Evolutionary conservation across 2,329 filamentous ascomycete species (phyloP), one percentile per base, ranked within the genome.

Genomic region (Aspergillus sp.): DNA sequence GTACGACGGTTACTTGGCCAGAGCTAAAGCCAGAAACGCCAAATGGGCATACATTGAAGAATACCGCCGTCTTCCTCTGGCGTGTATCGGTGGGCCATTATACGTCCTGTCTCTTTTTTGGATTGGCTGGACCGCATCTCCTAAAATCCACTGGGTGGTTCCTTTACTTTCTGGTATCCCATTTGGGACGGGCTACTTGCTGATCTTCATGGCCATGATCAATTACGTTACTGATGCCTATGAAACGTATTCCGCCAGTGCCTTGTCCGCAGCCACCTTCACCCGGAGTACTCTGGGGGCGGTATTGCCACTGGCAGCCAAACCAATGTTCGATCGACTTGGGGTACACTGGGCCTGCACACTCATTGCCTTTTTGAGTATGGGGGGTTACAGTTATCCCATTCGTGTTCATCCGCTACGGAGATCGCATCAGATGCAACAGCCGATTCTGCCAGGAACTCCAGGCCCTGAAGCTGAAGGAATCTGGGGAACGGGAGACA

Each of bases 111-210:
- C 81, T 45, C 76, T 79, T 1, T 63, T 82, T 2, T 83, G 82
- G 65, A 76, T 82, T 43, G 81, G 82, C 50, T 79, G 78, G 0
- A 82, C 79, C 72, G 77, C 77, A 0, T 85, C 82, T 0, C 88
- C 83, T 64, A 58, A 58, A n/a, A 67, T 75, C 7, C 73, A 66
- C 37, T 81, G 78, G 77, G 72, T 79, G 28, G 73, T 66, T 0
- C 77, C 79, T 0, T 70, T 74, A 19, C 69, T 81, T 8, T 79
- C 77, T 0, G 85, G 84, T 8, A 77, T 83, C 57, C 76, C 79
- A 5, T 81, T 88, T 38, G 84, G 84, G n/a, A 88, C 87, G 56
- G 85, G 85, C 47, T 87, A 88, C 73, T 86, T 88, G 61, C 86
- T 88, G 69, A 74, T 88, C 26, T 88, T 88, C 74, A 88, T 88